Base-by-base conservation (phyloP, 176 grass and related monocot genomes). In the Olyra latifolia region DNA sequence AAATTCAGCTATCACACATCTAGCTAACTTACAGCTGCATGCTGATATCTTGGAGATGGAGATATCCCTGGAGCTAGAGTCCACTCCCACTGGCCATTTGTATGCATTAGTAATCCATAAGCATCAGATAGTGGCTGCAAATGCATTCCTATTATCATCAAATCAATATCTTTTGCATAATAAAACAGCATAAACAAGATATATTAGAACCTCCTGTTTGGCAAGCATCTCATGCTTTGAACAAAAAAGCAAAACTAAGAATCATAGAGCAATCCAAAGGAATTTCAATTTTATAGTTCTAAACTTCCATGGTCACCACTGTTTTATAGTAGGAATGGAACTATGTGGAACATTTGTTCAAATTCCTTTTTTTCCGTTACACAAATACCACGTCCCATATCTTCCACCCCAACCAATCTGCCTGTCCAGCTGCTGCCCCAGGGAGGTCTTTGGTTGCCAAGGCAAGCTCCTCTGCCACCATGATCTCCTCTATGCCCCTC, bases 81-180 rank as follows among this genome's bases (percentile, higher is more conserved):
- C 96, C 96, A 99, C 74, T 99, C 96, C 96, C 96, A 99, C 56
- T 88, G 86, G 32, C 92, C 92, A 89, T 93, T 99, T 68, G 92
- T 99, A 86, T 99, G 96, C 96, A 99, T 99, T 69, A 99, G 81
- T 39, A 99, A 86, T 83, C 96, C 96, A 76, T 99, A 99, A 58
- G 96, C 96, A 88, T 99, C 96, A 68, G 92, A 93, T 54, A 91
- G 88, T 24, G 96, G 84, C 96, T 99, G 88, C 55, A 88, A 52
- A 83, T 62, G 17, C 43, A 88, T 77, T 86, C 29, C 80, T 68
- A 67, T 48, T 70, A 83, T 56, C 59, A 62, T 63, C 38, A 83
- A 80, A 38, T 76, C 22, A 78, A 69, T 52, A 35, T 54, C 32
- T 35, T 35, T 16, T 29, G 17, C 13, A 35, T 17, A 68, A 66